Evolutionary conservation across 371 early-diverging fungal species (phyloP), one percentile per base, ranked within the genome.

Genomic region (Actinomucor elegans): DNA sequence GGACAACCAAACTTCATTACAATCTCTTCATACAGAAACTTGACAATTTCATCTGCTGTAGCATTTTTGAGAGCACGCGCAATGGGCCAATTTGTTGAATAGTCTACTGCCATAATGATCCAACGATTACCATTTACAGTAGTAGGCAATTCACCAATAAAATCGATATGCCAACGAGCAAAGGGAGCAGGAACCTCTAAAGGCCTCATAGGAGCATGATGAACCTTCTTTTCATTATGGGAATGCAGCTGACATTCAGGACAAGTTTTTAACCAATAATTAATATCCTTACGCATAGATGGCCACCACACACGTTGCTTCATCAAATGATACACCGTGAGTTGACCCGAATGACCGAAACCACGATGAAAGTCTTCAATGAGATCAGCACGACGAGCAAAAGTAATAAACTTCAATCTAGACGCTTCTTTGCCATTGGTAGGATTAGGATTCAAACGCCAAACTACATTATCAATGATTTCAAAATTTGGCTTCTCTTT

Each of bases 21-120:
- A 28, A 76, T 70, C 2, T 40, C 40, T 40, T 40, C 20, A 21
- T 40, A 21, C 17, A 40, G 17, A 35, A 71, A 70, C 5, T 59
- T 27, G 3, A 32, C 32, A 20, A 31, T 17, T 1, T 52, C 59
- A 6, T 65, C 49, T 14, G 31, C 44, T 1, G 47, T 54, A 12
- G 31, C 77, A 12, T 8, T 14, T 7, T 31, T 31, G 0, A 48
- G 21, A 18, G 75, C 71, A 6, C 52, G 35, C 0, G 69, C 69
- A 17, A 64, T 53, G 0, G 60, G 53, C 73, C 75, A 77, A 35
- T 60, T 71, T 0, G 75, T 77, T 1, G 63, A 33, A 43, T 68
- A 61, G 38, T 80, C 80, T 2, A 77, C 67, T 2, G 72, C 75
- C 17, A 61, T 51, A 6, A 67, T 31, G 0, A 61, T 23, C 61